These are phyloP conservation scores for Macrolepiota dolichaula DNA, from an alignment of 768 basidiomycete species.

Conservation along the genomic window DNA sequence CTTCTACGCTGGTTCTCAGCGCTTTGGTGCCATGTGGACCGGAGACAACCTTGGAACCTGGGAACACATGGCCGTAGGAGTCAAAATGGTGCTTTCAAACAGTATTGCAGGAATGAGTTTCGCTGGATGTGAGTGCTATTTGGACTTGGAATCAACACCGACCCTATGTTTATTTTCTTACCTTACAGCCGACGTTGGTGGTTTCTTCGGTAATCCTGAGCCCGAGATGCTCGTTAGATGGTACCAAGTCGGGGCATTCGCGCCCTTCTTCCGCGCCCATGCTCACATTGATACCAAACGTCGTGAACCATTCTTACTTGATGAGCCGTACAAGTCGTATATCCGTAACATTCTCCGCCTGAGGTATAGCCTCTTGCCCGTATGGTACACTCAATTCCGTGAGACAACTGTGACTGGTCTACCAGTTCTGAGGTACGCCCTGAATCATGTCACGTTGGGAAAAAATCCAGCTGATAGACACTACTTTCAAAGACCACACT, in stretches of 20 bases:
- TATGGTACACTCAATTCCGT: conserved; percentile 98
- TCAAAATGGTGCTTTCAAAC: conserved; percentile 90
- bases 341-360: conserved; percentile 76
- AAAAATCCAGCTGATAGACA: background rate
- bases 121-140: conserved; percentile 68
- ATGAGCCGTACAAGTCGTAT: conserved; percentile 85
- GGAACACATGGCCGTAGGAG: conserved; percentile 93
- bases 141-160: background rate
- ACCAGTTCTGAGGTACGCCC: conserved; percentile 73
- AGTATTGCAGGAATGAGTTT: conserved; percentile 91
- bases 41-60: conserved; percentile 97
- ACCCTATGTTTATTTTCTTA: conserved; percentile 5
- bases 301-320: conserved; percentile 90
- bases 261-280: conserved; percentile 98
- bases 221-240: conserved; percentile 94
- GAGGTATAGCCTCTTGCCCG: conserved; percentile 81
- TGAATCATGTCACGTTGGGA: background rate
- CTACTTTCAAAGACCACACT: conserved; percentile 76
- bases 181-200: conserved; percentile 87
- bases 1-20: conserved; percentile 94
- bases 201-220: conserved; percentile 97
- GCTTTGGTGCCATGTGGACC: conserved; percentile 98
- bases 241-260: conserved; percentile 95
- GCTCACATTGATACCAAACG: conserved; percentile 98
- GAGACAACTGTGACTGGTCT: conserved; percentile 80